Evolutionary conservation across 163 green algal genomes (phyloP), one percentile per base, ranked within the genome.

Genomic region (Botryococcus braunii): DNA sequence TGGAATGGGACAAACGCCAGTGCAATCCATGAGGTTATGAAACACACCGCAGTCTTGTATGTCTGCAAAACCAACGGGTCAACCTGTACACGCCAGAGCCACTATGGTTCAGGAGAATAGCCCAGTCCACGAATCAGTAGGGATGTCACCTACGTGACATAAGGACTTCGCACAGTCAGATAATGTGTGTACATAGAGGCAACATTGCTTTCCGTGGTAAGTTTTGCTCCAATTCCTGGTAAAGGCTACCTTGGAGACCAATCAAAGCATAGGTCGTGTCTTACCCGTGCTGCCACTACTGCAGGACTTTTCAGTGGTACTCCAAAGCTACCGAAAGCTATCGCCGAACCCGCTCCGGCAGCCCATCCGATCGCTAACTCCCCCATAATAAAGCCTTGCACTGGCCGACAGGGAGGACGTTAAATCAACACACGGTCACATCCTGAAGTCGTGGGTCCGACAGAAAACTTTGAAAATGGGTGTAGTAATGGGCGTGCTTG

Each of bases 41-140:
- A 49, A 27, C 35, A 48, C 1, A 49, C 59, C 27, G 35, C 36
- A 27, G 29, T 52, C 59, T 66, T 66, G 35, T 66, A 66, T 23
- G 31, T 29, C 35, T 66, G 59, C 49, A 46, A 66, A 13, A 21
- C 34, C 11, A 66, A 25, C 36, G 59, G 59, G 27, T 66, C 21
- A 1, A 66, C 59, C 59, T 66, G 59, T 8, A 27, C n/a, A 27
- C 59, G 50, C 35, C 34, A 50, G 46, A 13, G 21, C 17, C 46
- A 27, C 46, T 27, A 21, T 21, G 13, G 21, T 55, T 55, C 17
- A 27, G 46, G 17, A n/a, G n/a, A n/a, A n/a, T n/a, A n/a, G n/a
- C n/a, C n/a, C n/a, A n/a, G n/a, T n/a, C n/a, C n/a, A n/a, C n/a
- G n/a, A n/a, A n/a, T n/a, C n/a, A n/a, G n/a, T n/a, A n/a, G n/a